Evolutionary conservation across 768 basidiomycete species (phyloP).

Genomic region (Mycena polygramma): DNA sequence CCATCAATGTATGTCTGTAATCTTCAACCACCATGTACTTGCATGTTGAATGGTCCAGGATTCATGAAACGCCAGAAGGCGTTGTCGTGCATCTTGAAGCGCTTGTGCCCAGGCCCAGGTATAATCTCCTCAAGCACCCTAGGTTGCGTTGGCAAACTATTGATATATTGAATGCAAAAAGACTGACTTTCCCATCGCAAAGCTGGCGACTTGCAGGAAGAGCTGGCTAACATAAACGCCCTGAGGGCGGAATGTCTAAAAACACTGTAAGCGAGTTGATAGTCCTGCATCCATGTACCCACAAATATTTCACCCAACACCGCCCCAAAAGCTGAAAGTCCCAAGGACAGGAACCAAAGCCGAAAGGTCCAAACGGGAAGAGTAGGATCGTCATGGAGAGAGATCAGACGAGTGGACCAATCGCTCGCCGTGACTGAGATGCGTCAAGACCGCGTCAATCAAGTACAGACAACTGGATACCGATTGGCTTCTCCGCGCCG

Average conservation of each 20-base stretch:
- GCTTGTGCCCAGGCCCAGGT: conserved; percentile 36
- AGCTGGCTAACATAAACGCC: conserved; percentile 39
- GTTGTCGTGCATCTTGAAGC: conserved; percentile 31
- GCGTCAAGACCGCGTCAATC: background rate
- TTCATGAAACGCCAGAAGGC: conserved; percentile 56
- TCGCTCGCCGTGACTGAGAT: conserved; percentile 40
- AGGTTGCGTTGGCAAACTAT: background rate
- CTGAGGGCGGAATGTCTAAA: conserved; percentile 36
- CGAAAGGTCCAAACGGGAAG: conserved; percentile 49
- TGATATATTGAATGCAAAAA: background rate
- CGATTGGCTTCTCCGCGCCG: conserved; percentile 42
- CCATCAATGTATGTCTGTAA: background rate
- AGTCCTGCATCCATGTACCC: background rate
- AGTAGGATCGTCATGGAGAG: conserved; percentile 46
- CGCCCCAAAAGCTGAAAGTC: conserved; percentile 47
- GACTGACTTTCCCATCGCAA: conserved; percentile 34
- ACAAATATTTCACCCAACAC: conserved; percentile 42
- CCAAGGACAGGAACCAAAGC: conserved; percentile 44
- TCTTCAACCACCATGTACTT: background rate
- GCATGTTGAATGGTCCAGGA: conserved; percentile 60
- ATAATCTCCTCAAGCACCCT: conserved; percentile 35
- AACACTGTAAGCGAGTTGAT: background rate
- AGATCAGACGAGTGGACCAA: conserved; percentile 42
- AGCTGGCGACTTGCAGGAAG: conserved; percentile 37
- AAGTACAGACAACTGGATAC: conserved; percentile 6